These are phyloP conservation scores for Entomophthora muscae DNA, from an alignment of 371 early-diverging fungal genomes.

Conservation along the genomic window DNA sequence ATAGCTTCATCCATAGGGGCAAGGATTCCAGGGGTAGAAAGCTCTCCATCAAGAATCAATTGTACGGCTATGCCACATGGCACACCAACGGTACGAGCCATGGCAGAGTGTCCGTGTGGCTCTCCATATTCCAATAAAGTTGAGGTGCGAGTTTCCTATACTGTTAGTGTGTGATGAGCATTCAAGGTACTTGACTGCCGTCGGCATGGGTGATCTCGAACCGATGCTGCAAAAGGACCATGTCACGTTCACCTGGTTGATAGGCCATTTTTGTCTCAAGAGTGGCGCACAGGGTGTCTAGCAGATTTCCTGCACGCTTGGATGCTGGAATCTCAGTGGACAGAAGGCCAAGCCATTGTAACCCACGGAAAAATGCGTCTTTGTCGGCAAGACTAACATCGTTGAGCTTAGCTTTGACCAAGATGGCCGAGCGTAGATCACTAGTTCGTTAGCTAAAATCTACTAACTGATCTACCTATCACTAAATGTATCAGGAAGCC, in stretches of 20 bases:
- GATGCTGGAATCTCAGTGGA: constrained; percentile 24
- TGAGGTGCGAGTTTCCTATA: constrained; percentile 65
- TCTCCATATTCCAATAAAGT: constrained; percentile 86
- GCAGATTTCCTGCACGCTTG: constrained; percentile 50
- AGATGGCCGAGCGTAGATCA: background rate
- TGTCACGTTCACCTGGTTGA: constrained; percentile 79
- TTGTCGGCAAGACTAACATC: constrained; percentile 13
- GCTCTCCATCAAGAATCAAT: constrained; percentile 64
- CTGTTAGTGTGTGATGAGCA: background rate
- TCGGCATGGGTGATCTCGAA: constrained; percentile 77
- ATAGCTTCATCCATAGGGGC: constrained; percentile 85
- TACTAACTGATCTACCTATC: background rate
- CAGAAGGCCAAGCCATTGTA: constrained; percentile 27
- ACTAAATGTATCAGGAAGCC: constrained; percentile 3
- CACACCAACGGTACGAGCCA: constrained; percentile 96
- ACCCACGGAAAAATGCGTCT: constrained; percentile 38
- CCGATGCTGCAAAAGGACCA: constrained; percentile 92
- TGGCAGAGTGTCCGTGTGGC: constrained; percentile 69
- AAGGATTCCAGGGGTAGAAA: constrained; percentile 62
- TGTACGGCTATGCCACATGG: constrained; percentile 93
- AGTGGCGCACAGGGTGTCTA: constrained; percentile 91
- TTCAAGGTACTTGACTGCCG: constrained; percentile 24
- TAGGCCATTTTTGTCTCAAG: constrained; percentile 88
- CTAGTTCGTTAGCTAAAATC: background rate
- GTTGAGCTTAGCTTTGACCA: constrained; percentile 12